Base-by-base conservation (phyloP, 2,329 filamentous ascomycete genomes). In the Pseudofabraea citricarpa region DNA sequence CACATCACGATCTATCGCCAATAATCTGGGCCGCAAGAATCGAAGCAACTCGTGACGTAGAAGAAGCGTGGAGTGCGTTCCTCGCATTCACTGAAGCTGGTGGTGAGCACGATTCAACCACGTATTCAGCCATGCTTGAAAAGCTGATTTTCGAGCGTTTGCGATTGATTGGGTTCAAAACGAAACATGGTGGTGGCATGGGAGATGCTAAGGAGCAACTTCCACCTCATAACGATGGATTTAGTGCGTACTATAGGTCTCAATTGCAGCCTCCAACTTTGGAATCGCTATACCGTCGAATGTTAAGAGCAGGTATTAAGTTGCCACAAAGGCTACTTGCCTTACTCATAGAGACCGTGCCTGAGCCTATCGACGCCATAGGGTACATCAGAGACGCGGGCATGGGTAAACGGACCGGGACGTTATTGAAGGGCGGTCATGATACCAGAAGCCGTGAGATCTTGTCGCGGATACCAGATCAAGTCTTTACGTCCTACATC, bases 241-340 rank as follows among this genome's bases (percentile, higher is more conserved):
- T 72, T 55, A 85, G 71, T 46, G 74, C 81, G n/a, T 77, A 81
- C 43, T 84, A 86, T 45, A 78, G 77, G 51, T 73, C 79, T 29
- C 71, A 78, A n/a, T 65, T 80, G 33, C 66, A 71, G 12, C 78
- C 84, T 1, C 85, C 85, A 2, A 72, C 68, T 1, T 63, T 81
- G 9, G 63, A 71, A 4, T 68, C 75, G 40, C 67, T 90, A 4
- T 85, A 83, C 46, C 56, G 69, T 9, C 66, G 71, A 32, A 85
- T 90, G 78, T 46, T 65, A 10, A 57, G 56, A 2, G 65, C 68
- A 2, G 69, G 72, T 1, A 56, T 83, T 16, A 62, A 58, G 6
- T 76, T 81, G 0, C 56, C 64, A 4, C 70, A 69, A 1, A 59
- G 65, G 31, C 77, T 74, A 20, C 68, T 87, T 6, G 64, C 65